phyloP scores from a whole-genome alignment of 148 eudicot species.

The Heliamphora exappendiculata region DNA sequence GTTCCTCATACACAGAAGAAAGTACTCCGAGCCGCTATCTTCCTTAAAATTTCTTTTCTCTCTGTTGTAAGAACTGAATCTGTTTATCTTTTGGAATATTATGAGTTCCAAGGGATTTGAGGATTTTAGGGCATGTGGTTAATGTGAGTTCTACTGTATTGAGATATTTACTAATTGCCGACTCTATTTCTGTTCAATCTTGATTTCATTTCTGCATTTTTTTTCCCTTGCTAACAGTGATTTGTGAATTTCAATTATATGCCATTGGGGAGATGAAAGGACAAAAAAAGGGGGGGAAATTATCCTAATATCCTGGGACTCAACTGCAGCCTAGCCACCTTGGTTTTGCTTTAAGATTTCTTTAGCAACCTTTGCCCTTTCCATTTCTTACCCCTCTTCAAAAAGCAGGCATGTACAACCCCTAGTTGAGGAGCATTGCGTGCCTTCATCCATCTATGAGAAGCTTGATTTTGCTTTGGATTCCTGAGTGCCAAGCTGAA shows the following conservation, averaged over 20 bases:
- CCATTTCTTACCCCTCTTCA: neutral
- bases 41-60: neutral
- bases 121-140: neutral
- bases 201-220: neutral
- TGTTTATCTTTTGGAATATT: neutral
- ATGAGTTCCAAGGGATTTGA: no score
- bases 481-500: neutral
- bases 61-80: neutral
- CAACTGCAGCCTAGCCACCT: neutral
- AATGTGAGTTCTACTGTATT: neutral
- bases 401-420: neutral
- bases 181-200: neutral
- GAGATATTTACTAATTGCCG: neutral
- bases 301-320: neutral
- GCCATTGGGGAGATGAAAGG: no score
- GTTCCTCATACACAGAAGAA: neutral
- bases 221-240: neutral
- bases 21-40: neutral
- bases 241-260: neutral
- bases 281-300: neutral
- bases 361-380: neutral
- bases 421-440: neutral
- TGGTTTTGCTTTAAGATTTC: no score
- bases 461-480: neutral
- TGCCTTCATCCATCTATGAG: neutral